A percentile compares a stretch with the other conserved stretches of the same genome.
phyloP scores from a whole-genome alignment of 2,329 filamentous ascomycete genomes.

The Epichloe baconii region DNA sequence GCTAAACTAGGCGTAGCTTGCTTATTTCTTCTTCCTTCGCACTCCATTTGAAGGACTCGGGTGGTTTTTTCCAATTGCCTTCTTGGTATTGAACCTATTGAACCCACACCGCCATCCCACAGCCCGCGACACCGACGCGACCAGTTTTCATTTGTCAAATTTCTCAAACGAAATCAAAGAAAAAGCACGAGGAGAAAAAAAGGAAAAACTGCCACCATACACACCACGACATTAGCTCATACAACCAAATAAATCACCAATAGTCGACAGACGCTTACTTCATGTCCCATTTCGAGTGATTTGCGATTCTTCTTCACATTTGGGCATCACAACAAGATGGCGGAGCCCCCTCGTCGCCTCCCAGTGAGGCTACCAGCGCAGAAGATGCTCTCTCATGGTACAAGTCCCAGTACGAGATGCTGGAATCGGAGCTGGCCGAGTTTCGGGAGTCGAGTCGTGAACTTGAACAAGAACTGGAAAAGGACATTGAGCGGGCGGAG shows the following conservation, averaged over 20 bases:
- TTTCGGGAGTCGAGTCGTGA: conserved; percentile 92
- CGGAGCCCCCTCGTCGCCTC: conserved; percentile 50
- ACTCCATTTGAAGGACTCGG: neutral
- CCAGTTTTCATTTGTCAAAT: conserved; percentile 4
- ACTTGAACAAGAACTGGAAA: conserved; percentile 86
- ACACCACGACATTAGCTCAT: neutral
- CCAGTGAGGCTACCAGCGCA: conserved; percentile 36
- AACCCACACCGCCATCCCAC: neutral
- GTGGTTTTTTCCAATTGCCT: neutral
- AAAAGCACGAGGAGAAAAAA: neutral
- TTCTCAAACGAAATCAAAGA: neutral
- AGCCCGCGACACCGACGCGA: neutral
- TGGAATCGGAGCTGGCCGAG: conserved; percentile 82
- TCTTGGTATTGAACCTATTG: neutral
- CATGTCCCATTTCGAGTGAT: neutral
- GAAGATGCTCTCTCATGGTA: conserved; percentile 85
- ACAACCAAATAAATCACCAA: neutral
- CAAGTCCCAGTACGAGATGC: conserved; percentile 86
- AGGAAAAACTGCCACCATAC: neutral
- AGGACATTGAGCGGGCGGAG: conserved; percentile 90
- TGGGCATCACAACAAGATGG: conserved; percentile 25
- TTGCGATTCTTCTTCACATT: neutral
- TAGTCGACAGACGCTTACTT: neutral
- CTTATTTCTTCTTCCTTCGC: neutral
- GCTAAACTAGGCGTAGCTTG: neutral